phyloP scores from a whole-genome alignment of 306 rosid species.

The Canavalia ensiformis region DNA sequence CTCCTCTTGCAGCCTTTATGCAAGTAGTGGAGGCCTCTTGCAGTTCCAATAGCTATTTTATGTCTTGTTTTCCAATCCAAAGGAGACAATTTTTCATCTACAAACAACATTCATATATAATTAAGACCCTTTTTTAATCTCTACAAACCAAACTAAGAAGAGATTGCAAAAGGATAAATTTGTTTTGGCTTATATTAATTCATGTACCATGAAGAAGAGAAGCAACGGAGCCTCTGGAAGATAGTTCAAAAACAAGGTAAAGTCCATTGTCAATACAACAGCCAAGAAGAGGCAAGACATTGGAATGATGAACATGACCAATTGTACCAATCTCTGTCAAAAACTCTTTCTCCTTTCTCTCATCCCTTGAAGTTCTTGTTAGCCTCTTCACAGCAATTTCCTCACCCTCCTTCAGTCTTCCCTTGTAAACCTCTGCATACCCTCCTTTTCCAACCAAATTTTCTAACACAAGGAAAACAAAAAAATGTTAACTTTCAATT shows the following conservation, averaged over 20 bases:
- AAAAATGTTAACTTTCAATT: conserved; percentile 14
- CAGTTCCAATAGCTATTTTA: conserved; percentile 83
- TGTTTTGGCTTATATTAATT: neutral
- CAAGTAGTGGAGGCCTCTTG: conserved; percentile 86
- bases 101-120: conserved; percentile 18
- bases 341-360: conserved; percentile 90
- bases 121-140: neutral
- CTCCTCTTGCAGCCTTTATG: conserved; percentile 95
- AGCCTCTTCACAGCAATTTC: conserved; percentile 93
- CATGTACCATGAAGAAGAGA: conserved; percentile 83
- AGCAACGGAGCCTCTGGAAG: conserved; percentile 82
- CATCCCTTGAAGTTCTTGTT: conserved; percentile 73
- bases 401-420: conserved; percentile 64
- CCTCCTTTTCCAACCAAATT: conserved; percentile 95
- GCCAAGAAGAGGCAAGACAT: conserved; percentile 79
- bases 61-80: conserved; percentile 91
- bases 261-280: conserved; percentile 90
- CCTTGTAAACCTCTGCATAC: conserved; percentile 90
- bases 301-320: conserved; percentile 83
- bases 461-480: conserved; percentile 55
- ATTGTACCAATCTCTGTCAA: conserved; percentile 93
- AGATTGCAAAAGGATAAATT: neutral
- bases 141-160: conserved; percentile 45
- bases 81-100: conserved; percentile 73
- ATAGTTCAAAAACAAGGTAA: conserved; percentile 76